A percentile compares a stretch with the other conserved stretches of the same genome.
phyloP scores from a whole-genome alignment of 306 rosid species.

The Castanospermum australe region DNA sequence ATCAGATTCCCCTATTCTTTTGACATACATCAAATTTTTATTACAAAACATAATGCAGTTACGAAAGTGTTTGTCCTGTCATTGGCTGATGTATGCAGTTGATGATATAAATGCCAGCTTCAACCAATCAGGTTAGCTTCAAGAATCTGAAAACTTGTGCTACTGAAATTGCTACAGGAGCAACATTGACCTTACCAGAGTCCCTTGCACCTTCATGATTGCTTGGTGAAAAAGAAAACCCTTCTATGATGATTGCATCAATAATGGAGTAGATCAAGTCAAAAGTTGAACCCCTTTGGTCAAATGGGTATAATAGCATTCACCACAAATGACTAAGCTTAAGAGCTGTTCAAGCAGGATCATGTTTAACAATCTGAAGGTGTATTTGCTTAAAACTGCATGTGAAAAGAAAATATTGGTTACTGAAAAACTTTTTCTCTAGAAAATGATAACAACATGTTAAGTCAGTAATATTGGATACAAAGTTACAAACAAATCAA shows the following conservation, averaged over 20 bases:
- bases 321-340: neutral
- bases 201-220: neutral
- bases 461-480: too few relatives aligned
- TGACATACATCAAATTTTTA: neutral
- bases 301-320: neutral
- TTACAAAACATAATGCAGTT: neutral
- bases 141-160: neutral
- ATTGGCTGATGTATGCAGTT: conserved; percentile 21
- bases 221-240: neutral
- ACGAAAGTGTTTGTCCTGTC: neutral
- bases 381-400: too few relatives aligned
- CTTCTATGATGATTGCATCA: neutral
- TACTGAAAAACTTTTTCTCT: too few relatives aligned
- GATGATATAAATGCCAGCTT: conserved; percentile 6
- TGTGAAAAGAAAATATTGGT: too few relatives aligned
- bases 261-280: neutral
- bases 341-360: neutral
- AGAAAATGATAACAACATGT: too few relatives aligned
- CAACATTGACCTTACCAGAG: neutral
- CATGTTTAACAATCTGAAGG: neutral
- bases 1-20: conserved; percentile 4
- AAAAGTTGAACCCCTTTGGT: neutral
- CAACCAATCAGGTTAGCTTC: neutral
- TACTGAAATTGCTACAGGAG: neutral
- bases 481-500: too few relatives aligned